Evolutionary conservation across 345 rosid genomes (phyloP).

Genomic region (Eucalyptus sp.): DNA sequence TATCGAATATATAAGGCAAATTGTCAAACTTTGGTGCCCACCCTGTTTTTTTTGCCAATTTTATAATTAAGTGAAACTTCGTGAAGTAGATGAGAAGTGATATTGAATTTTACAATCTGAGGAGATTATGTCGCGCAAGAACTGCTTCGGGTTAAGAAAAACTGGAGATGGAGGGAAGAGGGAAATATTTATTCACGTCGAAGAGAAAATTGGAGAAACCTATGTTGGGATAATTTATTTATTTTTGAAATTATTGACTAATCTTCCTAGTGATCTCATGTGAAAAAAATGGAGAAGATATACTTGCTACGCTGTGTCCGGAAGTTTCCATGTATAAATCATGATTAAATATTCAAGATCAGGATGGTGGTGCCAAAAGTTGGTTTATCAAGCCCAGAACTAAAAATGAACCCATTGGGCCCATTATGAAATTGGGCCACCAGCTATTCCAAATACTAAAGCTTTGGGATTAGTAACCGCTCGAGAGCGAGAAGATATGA

Average conservation of each 20-base stretch:
- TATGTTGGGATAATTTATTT: background rate
- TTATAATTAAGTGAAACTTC: background rate
- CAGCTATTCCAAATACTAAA: no score
- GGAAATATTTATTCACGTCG: background rate
- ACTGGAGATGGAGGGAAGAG: background rate
- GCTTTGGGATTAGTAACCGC: no score
- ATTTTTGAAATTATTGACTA: accelerated
- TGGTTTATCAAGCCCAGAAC: no score
- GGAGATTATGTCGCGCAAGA: background rate
- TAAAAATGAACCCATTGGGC: no score
- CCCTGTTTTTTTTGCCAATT: background rate
- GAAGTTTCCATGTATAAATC: background rate
- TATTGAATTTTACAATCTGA: background rate
- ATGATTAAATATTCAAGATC: background rate
- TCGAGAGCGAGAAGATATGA: no score
- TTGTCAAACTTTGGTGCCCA: background rate
- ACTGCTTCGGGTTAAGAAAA: background rate
- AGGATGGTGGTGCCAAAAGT: no score
- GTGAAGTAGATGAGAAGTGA: background rate
- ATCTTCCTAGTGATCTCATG: background rate
- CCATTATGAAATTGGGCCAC: no score
- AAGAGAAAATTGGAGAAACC: background rate
- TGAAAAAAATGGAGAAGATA: background rate
- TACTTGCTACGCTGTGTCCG: background rate
- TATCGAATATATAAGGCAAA: background rate